phyloP scores from a whole-genome alignment of 2,329 filamentous ascomycete genomes.

The Aspergillus pseudotamarii region DNA sequence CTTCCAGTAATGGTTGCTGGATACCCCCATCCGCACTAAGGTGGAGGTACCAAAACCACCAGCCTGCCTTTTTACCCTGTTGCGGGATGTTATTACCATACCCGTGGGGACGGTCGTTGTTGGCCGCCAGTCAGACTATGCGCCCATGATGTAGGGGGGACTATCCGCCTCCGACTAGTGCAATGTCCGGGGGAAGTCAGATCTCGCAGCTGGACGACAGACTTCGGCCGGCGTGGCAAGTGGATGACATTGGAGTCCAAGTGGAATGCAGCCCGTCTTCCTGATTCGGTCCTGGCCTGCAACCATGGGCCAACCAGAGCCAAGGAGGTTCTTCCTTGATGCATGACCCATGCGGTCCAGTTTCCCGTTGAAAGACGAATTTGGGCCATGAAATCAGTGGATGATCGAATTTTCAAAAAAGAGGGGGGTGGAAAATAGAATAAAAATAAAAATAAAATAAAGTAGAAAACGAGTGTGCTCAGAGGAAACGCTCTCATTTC shows the following conservation, averaged over 20 bases:
- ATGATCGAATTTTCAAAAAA: neutral
- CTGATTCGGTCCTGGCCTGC: slow-evolving; percentile 18
- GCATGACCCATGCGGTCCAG: neutral
- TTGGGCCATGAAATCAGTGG: neutral
- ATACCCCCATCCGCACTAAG: slow-evolving; percentile 2
- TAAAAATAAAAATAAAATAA: neutral
- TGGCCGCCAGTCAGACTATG: slow-evolving; percentile 7
- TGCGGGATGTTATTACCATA: slow-evolving; percentile 17
- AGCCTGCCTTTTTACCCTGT: slow-evolving; percentile 17
- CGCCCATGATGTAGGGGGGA: slow-evolving; percentile 8
- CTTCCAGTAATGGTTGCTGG: slow-evolving; percentile 16
- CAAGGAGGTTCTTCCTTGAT: neutral
- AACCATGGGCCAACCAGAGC: slow-evolving; percentile 10
- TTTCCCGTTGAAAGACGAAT: neutral
- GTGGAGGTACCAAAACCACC: slow-evolving; percentile 15
- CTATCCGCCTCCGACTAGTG: neutral
- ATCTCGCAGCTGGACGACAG: slow-evolving; percentile 5
- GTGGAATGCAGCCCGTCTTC: neutral
- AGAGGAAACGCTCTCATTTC: neutral
- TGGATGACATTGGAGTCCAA: slow-evolving; percentile 3
- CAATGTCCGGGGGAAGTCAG: neutral
- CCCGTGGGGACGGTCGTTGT: slow-evolving; percentile 15
- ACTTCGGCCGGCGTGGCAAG: slow-evolving; percentile 14
- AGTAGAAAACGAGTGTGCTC: neutral
- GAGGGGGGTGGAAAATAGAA: neutral